phyloP scores from a whole-genome alignment of 768 basidiomycete species.

The Tephrocybe rancida region DNA sequence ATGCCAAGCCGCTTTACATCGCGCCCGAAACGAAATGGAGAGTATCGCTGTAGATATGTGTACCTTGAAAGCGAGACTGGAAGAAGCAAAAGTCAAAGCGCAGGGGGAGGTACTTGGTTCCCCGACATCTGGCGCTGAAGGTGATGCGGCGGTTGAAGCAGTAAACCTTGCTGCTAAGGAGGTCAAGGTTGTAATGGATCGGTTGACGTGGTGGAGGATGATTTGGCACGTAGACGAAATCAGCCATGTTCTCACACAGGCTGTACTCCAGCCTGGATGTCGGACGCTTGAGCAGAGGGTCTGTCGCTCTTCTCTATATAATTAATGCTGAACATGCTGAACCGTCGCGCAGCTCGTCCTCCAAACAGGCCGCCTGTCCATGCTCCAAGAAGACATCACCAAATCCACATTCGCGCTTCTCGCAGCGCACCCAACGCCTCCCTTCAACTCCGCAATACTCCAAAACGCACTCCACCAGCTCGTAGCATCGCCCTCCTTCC shows the following conservation, averaged over 20 bases:
- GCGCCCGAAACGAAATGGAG: conserved; percentile 35
- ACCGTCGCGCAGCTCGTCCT: conserved; percentile 53
- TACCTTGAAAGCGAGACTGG: conserved; percentile 37
- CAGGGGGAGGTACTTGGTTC: conserved; percentile 40
- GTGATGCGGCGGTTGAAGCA: conserved; percentile 36
- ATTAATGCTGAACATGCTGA: not conserved
- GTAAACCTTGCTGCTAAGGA: conserved; percentile 37
- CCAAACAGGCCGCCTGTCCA: conserved; percentile 61
- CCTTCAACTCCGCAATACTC: conserved; percentile 57
- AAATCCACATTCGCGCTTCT: conserved; percentile 42
- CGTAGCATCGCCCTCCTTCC: conserved; percentile 43
- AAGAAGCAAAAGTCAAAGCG: conserved; percentile 37
- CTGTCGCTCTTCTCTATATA: conserved; percentile 1
- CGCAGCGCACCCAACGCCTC: conserved; percentile 35
- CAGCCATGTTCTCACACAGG: conserved; percentile 34
- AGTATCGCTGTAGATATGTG: conserved; percentile 34
- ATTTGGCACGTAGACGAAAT: conserved; percentile 50
- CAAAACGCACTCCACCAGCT: conserved; percentile 61
- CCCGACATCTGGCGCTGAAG: conserved; percentile 14
- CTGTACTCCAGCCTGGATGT: conserved; percentile 45
- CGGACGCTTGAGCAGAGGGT: conserved; percentile 54
- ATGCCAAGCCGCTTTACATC: conserved; percentile 31
- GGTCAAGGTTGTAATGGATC: conserved; percentile 40
- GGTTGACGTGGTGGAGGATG: conserved; percentile 49
- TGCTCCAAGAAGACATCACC: conserved; percentile 45